Conservation (phyloP, 139 green algal species). For the Parachlorella kessleri region DNA sequence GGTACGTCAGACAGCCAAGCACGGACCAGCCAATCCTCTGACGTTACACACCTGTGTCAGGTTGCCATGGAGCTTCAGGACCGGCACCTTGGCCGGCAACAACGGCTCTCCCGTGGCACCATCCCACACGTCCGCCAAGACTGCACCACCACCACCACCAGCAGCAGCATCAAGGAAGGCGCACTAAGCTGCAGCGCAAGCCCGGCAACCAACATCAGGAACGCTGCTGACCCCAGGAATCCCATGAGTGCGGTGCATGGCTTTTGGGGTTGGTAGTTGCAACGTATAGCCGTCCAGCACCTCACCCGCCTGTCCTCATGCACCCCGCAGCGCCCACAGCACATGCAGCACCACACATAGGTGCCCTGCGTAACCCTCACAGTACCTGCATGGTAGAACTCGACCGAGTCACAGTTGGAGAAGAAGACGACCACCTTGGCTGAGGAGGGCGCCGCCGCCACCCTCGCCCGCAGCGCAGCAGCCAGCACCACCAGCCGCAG, state of each 20-base stretch:
- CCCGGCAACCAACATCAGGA: too few species aligned
- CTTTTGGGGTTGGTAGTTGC: too few species aligned
- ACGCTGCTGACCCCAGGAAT: too few species aligned
- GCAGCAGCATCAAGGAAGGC: too few species aligned
- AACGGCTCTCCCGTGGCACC: slow-evolving; percentile 33
- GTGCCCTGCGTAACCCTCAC: too few species aligned
- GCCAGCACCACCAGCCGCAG: slow-evolving; percentile 78
- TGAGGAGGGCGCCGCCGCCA: not conserved
- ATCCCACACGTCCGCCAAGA: slow-evolving; percentile 50
- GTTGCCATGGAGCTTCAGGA: slow-evolving; percentile 94
- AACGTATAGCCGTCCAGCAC: too few species aligned
- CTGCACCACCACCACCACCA: not conserved
- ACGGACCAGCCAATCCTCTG: not conserved
- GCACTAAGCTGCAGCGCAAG: too few species aligned
- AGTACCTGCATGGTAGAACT: slow-evolving; percentile 73
- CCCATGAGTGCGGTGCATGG: too few species aligned
- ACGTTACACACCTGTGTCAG: slow-evolving; percentile 66
- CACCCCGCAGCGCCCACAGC: too few species aligned
- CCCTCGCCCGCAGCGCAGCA: slow-evolving; percentile 50
- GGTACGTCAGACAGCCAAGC: not conserved
- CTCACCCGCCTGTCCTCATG: too few species aligned
- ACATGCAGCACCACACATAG: too few species aligned
- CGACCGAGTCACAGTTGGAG: slow-evolving; percentile 88
- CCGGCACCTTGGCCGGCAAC: slow-evolving; percentile 29
- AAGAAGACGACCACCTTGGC: slow-evolving; percentile 93